Evolutionary conservation across 1,284 basidiomycete species (phyloP).

Genomic region (Takashimella koratensis): DNA sequence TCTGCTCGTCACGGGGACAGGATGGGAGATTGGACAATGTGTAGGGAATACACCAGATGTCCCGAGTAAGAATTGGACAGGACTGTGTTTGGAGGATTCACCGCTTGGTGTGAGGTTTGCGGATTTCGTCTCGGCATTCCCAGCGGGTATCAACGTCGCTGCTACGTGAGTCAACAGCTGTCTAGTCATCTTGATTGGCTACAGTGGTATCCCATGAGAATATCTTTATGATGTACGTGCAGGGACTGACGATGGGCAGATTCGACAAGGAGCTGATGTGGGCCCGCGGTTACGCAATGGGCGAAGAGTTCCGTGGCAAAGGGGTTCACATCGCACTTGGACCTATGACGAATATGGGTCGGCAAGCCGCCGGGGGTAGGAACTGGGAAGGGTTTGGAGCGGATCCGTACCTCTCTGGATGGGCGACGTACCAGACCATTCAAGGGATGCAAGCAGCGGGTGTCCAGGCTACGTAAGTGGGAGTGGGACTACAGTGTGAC

Average conservation of each 20-base stretch:
- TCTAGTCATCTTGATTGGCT: no score
- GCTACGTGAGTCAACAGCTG: constrained; percentile 59
- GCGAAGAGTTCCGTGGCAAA: constrained; percentile 69
- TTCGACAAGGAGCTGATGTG: constrained; percentile 70
- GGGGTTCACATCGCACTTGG: constrained; percentile 70
- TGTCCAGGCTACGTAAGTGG: constrained; percentile 54
- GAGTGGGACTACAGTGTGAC: not conserved
- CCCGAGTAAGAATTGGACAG: constrained; percentile 60
- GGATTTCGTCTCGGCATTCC: constrained; percentile 63
- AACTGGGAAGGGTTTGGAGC: constrained; percentile 79
- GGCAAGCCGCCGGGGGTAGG: constrained; percentile 63
- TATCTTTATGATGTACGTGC: no score
- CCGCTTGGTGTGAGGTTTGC: constrained; percentile 61
- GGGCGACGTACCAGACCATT: constrained; percentile 68
- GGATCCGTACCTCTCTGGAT: constrained; percentile 62
- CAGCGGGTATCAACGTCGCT: constrained; percentile 68
- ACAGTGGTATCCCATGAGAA: no score
- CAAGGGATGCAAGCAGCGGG: constrained; percentile 67
- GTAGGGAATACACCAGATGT: constrained; percentile 66
- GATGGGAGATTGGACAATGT: constrained; percentile 53
- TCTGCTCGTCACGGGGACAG: constrained; percentile 49
- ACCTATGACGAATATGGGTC: constrained; percentile 51
- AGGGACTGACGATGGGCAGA: no score
- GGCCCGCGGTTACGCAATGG: constrained; percentile 68
- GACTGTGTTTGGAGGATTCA: constrained; percentile 60